phyloP scores from a whole-genome alignment of 352 stramenopile genomes.

The Globisporangium nagaii region DNA sequence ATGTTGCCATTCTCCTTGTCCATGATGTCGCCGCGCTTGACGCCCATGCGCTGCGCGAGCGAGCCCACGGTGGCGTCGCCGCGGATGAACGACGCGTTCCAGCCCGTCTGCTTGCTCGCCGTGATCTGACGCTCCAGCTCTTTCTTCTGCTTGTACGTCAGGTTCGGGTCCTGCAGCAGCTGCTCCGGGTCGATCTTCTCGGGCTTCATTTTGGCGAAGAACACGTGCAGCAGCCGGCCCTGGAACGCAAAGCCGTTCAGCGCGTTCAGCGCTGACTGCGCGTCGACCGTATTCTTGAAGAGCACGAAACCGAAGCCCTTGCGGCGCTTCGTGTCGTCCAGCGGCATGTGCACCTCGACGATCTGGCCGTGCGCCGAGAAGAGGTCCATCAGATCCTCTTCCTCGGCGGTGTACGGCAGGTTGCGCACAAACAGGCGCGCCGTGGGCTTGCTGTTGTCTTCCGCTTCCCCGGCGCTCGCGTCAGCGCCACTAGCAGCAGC shows the following conservation, averaged over 20 bases:
- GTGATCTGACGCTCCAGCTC: constrained; percentile 86
- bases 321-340: constrained; percentile 93
- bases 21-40: constrained; percentile 94
- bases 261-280: constrained; percentile 78
- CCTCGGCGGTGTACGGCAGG: constrained; percentile 93
- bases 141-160: constrained; percentile 89
- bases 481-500: background rate
- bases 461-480: constrained; percentile 24
- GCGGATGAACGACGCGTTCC: constrained; percentile 93
- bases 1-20: constrained; percentile 95
- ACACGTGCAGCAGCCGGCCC: constrained; percentile 93
- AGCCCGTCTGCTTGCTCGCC: constrained; percentile 81
- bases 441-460: constrained; percentile 34
- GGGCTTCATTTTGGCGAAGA: constrained; percentile 79
- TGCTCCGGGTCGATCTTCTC: constrained; percentile 56
- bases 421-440: constrained; percentile 97
- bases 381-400: constrained; percentile 93
- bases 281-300: constrained; percentile 91
- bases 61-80: constrained; percentile 72
- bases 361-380: constrained; percentile 89
- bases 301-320: constrained; percentile 98
- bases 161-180: constrained; percentile 51
- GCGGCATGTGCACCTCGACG: constrained; percentile 93
- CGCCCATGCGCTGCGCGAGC: constrained; percentile 78
- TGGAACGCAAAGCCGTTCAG: constrained; percentile 95